Evolutionary conservation across 192 early-diverging fungal species (phyloP).

Genomic region (Podila minutissima): DNA sequence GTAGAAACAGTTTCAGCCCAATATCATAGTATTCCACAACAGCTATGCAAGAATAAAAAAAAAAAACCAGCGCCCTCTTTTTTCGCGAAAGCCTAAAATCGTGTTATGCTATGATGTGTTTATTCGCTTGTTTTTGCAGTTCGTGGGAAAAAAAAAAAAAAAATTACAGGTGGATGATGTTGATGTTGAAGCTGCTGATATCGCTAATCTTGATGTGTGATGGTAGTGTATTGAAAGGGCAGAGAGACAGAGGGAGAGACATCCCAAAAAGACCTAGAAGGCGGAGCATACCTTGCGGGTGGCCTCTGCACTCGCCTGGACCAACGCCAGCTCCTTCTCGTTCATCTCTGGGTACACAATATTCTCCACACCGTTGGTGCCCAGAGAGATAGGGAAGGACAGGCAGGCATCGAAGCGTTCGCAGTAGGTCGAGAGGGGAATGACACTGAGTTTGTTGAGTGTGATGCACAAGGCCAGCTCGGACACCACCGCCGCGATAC

Average conservation of each 20-base stretch:
- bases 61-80: too few relatives aligned
- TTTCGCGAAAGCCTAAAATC: too few relatives aligned
- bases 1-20: too few relatives aligned
- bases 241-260: not conserved
- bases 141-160: too few relatives aligned
- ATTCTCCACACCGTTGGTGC: slow-evolving; percentile 73
- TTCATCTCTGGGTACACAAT: slow-evolving; percentile 75
- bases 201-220: not conserved
- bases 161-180: too few relatives aligned
- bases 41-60: too few relatives aligned
- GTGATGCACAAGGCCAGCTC: slow-evolving; percentile 73
- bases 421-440: slow-evolving; percentile 76
- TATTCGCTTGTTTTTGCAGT: too few relatives aligned
- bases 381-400: slow-evolving; percentile 83
- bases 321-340: slow-evolving; percentile 65
- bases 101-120: too few relatives aligned
- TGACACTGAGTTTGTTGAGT: slow-evolving; percentile 74
- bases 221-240: not conserved
- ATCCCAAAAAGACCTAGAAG: slow-evolving; percentile 26
- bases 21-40: too few relatives aligned
- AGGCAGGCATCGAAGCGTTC: slow-evolving; percentile 70
- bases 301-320: slow-evolving; percentile 60
- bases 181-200: too few relatives aligned
- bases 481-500: slow-evolving; percentile 84
- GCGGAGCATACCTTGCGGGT: slow-evolving; percentile 66